Evolutionary conservation across 1,284 basidiomycete species (phyloP).

Genomic region (Pascua guehoae): DNA sequence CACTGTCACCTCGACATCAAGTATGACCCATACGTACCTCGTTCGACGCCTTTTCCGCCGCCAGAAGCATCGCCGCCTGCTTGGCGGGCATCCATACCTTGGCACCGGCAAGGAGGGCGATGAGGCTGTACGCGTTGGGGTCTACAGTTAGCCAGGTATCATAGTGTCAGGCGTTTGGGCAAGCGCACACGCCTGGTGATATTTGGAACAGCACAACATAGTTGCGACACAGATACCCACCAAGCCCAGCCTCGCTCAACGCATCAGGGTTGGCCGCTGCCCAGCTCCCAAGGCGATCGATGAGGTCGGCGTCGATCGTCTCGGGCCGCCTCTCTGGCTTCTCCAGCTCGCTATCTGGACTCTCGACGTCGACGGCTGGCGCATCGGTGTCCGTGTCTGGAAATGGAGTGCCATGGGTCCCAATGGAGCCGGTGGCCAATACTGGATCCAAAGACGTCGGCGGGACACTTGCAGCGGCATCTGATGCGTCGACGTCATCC

Average conservation of each 20-base stretch:
- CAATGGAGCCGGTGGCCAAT: too few species aligned
- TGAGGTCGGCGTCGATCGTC: conserved; percentile 18
- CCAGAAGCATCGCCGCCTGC: conserved; percentile 17
- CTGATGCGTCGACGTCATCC: neutral
- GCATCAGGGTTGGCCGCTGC: neutral
- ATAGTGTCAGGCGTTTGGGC: neutral
- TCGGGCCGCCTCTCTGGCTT: neutral
- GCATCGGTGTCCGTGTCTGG: too few species aligned
- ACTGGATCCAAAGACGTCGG: too few species aligned
- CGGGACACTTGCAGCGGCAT: neutral
- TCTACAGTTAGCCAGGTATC: conserved; percentile 20
- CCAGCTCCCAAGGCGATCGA: conserved; percentile 22
- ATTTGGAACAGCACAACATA: neutral
- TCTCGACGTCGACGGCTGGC: neutral
- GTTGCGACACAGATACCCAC: conserved; percentile 1
- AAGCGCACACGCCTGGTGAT: neutral
- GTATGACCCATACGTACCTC: neutral
- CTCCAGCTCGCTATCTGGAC: conserved; percentile 4
- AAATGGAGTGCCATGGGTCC: too few species aligned
- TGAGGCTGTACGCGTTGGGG: conserved; percentile 24
- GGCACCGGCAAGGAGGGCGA: conserved; percentile 39
- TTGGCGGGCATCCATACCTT: conserved; percentile 34
- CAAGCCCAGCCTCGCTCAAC: conserved; percentile 12
- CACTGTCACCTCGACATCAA: neutral
- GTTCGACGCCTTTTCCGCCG: conserved; percentile 4